These are phyloP conservation scores for Spergularia bocconei DNA, from an alignment of 148 eudicot genomes.

Conservation along the genomic window DNA sequence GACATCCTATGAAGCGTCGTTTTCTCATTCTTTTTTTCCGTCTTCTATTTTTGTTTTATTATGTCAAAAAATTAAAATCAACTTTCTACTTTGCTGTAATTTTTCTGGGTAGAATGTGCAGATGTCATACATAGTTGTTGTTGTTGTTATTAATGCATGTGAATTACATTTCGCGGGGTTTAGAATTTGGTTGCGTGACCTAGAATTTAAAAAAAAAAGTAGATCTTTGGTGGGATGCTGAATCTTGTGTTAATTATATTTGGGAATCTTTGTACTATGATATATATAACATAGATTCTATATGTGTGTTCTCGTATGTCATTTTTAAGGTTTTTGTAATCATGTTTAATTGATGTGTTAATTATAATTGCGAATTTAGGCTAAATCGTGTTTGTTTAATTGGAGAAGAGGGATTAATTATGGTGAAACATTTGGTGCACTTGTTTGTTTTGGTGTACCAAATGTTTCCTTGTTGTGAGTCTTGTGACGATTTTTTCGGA, in stretches of 20 bases:
- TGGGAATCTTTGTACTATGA: background rate
- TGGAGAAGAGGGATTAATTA: background rate
- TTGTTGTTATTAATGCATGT: no score
- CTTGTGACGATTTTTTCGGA: background rate
- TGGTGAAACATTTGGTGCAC: conserved; percentile 4
- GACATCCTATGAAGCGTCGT: background rate
- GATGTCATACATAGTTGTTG: no score
- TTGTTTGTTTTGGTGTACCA: conserved; percentile 16
- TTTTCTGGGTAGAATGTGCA: no score
- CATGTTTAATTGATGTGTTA: background rate
- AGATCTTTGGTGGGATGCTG: no score
- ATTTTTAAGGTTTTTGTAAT: background rate
- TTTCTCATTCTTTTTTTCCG: no score
- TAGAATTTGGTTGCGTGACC: no score
- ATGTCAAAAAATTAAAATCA: no score
- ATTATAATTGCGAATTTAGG: background rate
- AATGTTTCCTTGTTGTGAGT: background rate
- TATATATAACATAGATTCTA: background rate
- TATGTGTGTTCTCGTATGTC: background rate
- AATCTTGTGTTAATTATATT: background rate
- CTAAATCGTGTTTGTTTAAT: no score
- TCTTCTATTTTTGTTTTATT: no score
- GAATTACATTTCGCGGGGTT: no score
- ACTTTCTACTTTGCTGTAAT: no score
- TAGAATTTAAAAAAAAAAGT: no score